Evolutionary conservation across 768 basidiomycete species (phyloP).

Genomic region (Termitomyces titanicus): DNA sequence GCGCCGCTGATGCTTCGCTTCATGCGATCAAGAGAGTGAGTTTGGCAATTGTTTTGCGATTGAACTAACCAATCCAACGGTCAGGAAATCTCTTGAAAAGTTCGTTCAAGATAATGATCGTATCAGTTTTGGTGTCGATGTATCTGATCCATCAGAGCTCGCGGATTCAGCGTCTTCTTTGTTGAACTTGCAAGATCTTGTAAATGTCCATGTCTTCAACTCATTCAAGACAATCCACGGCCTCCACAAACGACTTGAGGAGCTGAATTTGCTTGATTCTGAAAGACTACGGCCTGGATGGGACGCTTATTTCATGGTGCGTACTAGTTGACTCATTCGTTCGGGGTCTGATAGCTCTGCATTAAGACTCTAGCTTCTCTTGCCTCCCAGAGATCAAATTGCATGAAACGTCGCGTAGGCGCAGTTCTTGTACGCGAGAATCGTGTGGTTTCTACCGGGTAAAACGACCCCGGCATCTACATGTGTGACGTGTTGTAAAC

Average conservation of each 20-base stretch:
- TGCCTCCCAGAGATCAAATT: constrained; percentile 87
- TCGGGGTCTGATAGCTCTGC: background rate
- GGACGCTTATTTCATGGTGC: constrained; percentile 97
- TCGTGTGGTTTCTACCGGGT: constrained; percentile 79
- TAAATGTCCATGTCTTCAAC: constrained; percentile 63
- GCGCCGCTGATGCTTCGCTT: constrained; percentile 77
- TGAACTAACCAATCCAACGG: background rate
- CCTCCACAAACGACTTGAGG: constrained; percentile 62
- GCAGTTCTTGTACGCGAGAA: constrained; percentile 87
- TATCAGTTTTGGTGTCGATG: constrained; percentile 51
- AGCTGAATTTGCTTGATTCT: constrained; percentile 63
- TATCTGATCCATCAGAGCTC: constrained; percentile 11
- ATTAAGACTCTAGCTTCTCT: constrained; percentile 81
- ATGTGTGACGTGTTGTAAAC: background rate
- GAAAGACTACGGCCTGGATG: constrained; percentile 84
- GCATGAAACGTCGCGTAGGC: constrained; percentile 96
- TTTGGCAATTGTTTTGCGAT: background rate
- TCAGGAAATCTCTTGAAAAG: constrained; percentile 50
- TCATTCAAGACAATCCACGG: constrained; percentile 50
- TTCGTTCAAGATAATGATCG: constrained; percentile 76
- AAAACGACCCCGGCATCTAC: constrained; percentile 15
- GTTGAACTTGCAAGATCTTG: constrained; percentile 39
- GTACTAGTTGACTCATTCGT: constrained; percentile 12
- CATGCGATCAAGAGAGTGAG: constrained; percentile 51
- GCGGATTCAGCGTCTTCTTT: constrained; percentile 18